phyloP scores from a whole-genome alignment of 805 yeast genomes.

The Teunomyces tritomae region DNA sequence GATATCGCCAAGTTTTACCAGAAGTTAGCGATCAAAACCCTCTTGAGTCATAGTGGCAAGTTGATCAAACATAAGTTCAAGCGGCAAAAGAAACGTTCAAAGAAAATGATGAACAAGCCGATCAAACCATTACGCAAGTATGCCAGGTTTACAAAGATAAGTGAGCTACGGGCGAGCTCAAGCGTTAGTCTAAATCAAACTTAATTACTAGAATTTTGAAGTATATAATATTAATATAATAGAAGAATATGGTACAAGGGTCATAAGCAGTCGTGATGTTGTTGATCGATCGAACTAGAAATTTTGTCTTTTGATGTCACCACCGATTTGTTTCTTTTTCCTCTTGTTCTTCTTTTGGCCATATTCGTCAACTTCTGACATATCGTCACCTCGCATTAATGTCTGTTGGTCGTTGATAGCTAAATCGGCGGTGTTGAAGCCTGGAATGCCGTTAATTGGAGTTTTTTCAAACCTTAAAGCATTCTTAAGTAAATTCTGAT shows the following conservation, averaged over 20 bases:
- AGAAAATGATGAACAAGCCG: constrained; percentile 13
- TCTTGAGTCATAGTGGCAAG: constrained; percentile 35
- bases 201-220: neutral
- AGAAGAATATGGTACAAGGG: neutral
- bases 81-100: constrained; percentile 12
- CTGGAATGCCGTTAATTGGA: constrained; percentile 69
- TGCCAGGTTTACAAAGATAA: constrained; percentile 20
- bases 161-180: constrained; percentile 15
- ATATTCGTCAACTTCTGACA: constrained; percentile 37
- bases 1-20: constrained; percentile 36
- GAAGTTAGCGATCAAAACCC: constrained; percentile 28
- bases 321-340: constrained; percentile 39
- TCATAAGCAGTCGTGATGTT: neutral
- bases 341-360: constrained; percentile 32
- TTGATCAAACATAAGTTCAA: constrained; percentile 33
- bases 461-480: constrained; percentile 64
- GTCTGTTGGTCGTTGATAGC: constrained; percentile 55
- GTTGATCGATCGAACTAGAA: constrained; percentile 9
- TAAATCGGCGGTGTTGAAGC: constrained; percentile 65
- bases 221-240: neutral
- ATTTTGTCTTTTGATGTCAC: constrained; percentile 38
- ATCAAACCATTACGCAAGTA: constrained; percentile 22
- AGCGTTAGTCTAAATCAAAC: neutral
- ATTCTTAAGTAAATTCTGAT: constrained; percentile 44
- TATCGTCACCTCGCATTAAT: constrained; percentile 40